phyloP scores from a whole-genome alignment of 2,329 filamentous ascomycete genomes.

The Aspergillus sclerotialis region DNA sequence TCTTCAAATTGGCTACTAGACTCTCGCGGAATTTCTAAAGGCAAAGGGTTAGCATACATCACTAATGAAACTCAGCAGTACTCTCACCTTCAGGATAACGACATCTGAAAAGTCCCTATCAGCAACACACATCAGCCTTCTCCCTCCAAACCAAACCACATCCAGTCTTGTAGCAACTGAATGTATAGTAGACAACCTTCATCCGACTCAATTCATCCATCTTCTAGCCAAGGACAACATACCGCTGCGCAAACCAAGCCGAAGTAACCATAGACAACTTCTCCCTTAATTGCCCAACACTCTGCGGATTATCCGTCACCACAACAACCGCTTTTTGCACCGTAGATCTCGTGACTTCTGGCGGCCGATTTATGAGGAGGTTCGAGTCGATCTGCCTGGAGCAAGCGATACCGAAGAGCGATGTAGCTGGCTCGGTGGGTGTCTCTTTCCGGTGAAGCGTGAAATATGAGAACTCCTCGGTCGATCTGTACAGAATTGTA shows the following conservation, averaged over 20 bases:
- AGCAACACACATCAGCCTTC: background rate
- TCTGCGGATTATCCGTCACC: slow-evolving; percentile 82
- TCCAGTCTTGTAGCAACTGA: background rate
- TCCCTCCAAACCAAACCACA: background rate
- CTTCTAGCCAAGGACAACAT: slow-evolving; percentile 17
- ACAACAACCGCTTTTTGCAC: slow-evolving; percentile 98
- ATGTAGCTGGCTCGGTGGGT: slow-evolving; percentile 54
- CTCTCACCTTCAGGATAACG: slow-evolving; percentile 70
- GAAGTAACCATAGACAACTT: slow-evolving; percentile 83
- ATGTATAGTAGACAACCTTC: background rate
- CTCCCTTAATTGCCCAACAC: slow-evolving; percentile 84
- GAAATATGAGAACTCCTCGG: slow-evolving; percentile 98
- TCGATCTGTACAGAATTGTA: slow-evolving; percentile 49
- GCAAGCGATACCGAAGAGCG: slow-evolving; percentile 92
- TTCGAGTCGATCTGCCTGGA: slow-evolving; percentile 83
- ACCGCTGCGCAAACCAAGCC: slow-evolving; percentile 91
- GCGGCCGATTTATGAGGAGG: slow-evolving; percentile 66
- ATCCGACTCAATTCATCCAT: background rate
- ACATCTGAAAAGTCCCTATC: slow-evolving; percentile 75
- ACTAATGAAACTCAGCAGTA: slow-evolving; percentile 1
- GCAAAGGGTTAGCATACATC: slow-evolving; percentile 10
- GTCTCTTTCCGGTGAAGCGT: slow-evolving; percentile 62
- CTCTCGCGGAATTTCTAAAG: slow-evolving; percentile 78
- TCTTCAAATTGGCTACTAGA: slow-evolving; percentile 52
- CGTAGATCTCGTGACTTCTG: slow-evolving; percentile 92